Evolutionary conservation across 257 asterid species (phyloP).

Genomic region (Schizonepeta tenuifolia): DNA sequence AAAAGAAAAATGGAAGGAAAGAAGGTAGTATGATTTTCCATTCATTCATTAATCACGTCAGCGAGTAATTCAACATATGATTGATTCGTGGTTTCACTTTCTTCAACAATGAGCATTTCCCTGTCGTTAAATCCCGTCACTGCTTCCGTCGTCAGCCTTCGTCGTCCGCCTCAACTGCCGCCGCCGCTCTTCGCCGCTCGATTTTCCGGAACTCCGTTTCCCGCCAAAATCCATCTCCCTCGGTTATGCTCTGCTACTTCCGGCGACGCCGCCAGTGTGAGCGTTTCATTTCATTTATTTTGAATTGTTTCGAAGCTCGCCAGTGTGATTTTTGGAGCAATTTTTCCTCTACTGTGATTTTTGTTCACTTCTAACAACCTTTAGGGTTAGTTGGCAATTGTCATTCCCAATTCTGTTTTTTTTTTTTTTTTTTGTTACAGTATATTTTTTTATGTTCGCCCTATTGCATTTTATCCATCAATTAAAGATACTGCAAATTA

Average conservation of each 20-base stretch:
- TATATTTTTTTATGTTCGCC: too few relatives aligned
- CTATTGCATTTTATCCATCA: conserved; percentile 23
- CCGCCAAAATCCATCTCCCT: conserved; percentile 30
- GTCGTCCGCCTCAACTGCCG: conserved; percentile 23
- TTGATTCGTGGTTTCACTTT: neutral
- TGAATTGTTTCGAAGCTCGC: neutral
- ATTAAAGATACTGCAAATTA: neutral
- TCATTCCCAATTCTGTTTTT: neutral
- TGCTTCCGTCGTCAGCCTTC: conserved; percentile 16
- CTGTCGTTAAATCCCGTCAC: conserved; percentile 6
- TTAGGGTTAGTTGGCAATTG: neutral
- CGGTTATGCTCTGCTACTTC: conserved; percentile 34
- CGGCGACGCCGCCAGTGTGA: conserved; percentile 41
- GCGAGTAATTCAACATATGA: too few relatives aligned
- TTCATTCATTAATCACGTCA: too few relatives aligned
- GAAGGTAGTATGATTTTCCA: too few relatives aligned
- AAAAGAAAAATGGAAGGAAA: too few relatives aligned
- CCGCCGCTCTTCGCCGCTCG: conserved; percentile 30
- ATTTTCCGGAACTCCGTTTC: conserved; percentile 22
- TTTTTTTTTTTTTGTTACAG: neutral
- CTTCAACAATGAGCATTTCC: conserved; percentile 37
- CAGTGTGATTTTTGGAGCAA: neutral
- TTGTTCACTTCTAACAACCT: neutral
- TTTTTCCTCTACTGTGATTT: neutral
- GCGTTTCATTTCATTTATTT: neutral